A percentile compares a stretch with the other conserved stretches of the same genome.
These are phyloP conservation scores for Athelia sp. DNA, from an alignment of 1,284 basidiomycete genomes.

Conservation along the genomic window DNA sequence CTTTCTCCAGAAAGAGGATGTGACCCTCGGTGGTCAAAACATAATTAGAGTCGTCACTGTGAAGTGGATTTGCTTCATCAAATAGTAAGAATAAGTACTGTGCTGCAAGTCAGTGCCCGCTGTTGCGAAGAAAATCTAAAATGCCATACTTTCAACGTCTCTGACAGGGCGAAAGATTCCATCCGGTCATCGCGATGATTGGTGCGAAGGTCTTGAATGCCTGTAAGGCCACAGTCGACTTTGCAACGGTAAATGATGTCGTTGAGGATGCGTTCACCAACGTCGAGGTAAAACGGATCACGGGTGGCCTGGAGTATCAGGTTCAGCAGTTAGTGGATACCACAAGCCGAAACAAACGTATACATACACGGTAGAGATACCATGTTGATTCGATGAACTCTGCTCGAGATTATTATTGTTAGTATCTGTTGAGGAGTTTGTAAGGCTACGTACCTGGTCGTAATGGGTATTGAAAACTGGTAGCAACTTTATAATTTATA, in stretches of 20 bases:
- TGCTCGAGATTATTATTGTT: constrained; percentile 15
- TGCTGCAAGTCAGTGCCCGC: background rate
- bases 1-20: constrained; percentile 61
- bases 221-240: constrained; percentile 81
- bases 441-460: constrained; percentile 52
- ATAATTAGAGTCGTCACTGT: constrained; percentile 73
- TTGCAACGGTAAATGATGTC: constrained; percentile 74
- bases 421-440: background rate
- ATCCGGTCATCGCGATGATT: constrained; percentile 85
- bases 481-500: constrained; percentile 66
- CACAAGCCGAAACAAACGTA: background rate
- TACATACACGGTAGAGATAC: constrained; percentile 81
- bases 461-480: constrained; percentile 79
- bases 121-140: constrained; percentile 1
- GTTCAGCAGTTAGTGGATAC: background rate
- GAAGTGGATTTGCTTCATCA: constrained; percentile 76
- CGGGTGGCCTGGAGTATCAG: constrained; percentile 66
- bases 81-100: constrained; percentile 92
- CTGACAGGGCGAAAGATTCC: constrained; percentile 90
- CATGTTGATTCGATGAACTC: constrained; percentile 94
- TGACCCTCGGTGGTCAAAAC: constrained; percentile 95
- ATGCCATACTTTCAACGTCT: constrained; percentile 74
- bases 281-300: constrained; percentile 87
- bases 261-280: constrained; percentile 78
- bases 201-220: constrained; percentile 74